phyloP scores from a whole-genome alignment of 768 basidiomycete genomes.

The Candolleomyces aberdarensis region DNA sequence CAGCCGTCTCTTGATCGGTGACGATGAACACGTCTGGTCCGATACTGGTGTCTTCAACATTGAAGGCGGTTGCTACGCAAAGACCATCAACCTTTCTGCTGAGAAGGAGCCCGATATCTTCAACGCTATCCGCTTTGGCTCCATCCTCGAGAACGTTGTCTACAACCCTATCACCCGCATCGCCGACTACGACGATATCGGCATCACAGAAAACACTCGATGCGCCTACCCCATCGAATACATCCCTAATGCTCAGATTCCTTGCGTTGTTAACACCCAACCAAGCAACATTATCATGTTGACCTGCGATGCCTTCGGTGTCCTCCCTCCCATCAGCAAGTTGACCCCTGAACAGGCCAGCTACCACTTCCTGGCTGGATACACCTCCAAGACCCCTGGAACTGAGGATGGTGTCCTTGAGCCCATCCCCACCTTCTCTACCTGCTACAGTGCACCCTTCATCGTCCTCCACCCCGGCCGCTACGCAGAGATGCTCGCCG shows the following conservation, averaged over 20 bases:
- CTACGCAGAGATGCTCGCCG: constrained; percentile 96
- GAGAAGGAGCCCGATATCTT: constrained; percentile 99
- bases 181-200: constrained; percentile 94
- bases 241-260: constrained; percentile 94
- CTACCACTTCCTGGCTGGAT: constrained; percentile 97
- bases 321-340: constrained; percentile 92
- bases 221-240: constrained; percentile 99
- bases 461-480: constrained; percentile 95
- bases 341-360: constrained; percentile 92
- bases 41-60: constrained; percentile 99
- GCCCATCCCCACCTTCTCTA: constrained; percentile 98
- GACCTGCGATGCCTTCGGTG: constrained; percentile 97
- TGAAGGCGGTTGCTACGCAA: constrained; percentile 99
- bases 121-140: constrained; percentile 91
- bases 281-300: constrained; percentile 96
- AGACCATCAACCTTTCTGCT: constrained; percentile 92
- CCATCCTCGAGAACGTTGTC: constrained; percentile 98
- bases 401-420: constrained; percentile 98
- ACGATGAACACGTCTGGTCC: constrained; percentile 99
- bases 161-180: constrained; percentile 80
- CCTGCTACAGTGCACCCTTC: constrained; percentile 99
- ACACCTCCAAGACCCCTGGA: constrained; percentile 98
- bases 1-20: constrained; percentile 89
- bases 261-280: constrained; percentile 82
- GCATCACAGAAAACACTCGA: constrained; percentile 98